Evolutionary conservation across 805 yeast species (phyloP).

Genomic region (Candida broadrunensis): DNA sequence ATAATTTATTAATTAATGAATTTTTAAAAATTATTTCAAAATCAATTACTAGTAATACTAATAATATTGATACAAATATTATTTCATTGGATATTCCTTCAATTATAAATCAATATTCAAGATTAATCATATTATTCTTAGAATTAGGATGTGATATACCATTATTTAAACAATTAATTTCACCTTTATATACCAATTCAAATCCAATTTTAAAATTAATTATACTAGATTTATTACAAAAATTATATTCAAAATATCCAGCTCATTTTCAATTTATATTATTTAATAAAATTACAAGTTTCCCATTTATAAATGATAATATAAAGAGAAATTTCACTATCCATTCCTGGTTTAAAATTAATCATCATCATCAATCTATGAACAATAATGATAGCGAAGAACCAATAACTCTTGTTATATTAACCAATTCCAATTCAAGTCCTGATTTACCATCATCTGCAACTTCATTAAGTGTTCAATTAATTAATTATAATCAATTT

Average conservation of each 20-base stretch:
- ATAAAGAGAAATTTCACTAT: constrained; percentile 26
- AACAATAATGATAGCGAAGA: constrained; percentile 10
- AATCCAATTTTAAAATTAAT: constrained; percentile 9
- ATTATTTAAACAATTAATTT: constrained; percentile 15
- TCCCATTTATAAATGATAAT: constrained; percentile 8
- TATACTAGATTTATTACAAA: constrained; percentile 20
- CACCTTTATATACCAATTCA: constrained; percentile 11
- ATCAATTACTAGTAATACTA: neutral
- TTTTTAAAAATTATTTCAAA: constrained; percentile 10
- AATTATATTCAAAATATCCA: constrained; percentile 18
- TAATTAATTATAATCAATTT: constrained; percentile 28
- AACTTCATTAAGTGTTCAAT: constrained; percentile 22
- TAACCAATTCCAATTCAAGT: constrained; percentile 22
- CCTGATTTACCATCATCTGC: constrained; percentile 9
- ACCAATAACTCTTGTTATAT: constrained; percentile 18
- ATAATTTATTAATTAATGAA: constrained; percentile 16
- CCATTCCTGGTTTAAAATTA: constrained; percentile 40
- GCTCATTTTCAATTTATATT: constrained; percentile 26
- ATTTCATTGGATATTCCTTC: constrained; percentile 8
- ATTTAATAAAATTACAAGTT: constrained; percentile 16
- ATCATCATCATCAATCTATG: no score
- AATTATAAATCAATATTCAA: constrained; percentile 14
- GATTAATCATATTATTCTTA: constrained; percentile 22
- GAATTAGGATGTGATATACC: constrained; percentile 34
- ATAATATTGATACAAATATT: neutral